Evolutionary conservation across 768 basidiomycete species (phyloP).

Genomic region (Trametes meyenii): DNA sequence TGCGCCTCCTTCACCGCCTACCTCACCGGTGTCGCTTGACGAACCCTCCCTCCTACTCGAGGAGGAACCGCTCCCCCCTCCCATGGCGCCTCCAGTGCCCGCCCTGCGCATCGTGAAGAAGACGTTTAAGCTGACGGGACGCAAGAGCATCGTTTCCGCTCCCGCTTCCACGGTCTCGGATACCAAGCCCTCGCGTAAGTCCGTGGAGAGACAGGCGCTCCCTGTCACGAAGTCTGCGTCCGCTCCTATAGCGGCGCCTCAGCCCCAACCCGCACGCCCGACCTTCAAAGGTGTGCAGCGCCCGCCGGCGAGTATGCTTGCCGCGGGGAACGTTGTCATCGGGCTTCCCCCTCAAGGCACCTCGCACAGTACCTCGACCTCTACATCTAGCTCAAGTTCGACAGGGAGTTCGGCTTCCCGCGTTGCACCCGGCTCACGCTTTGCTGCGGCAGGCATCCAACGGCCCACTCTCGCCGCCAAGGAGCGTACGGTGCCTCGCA

Average conservation of each 20-base stretch:
- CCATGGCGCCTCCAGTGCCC: slow-evolving; percentile 26
- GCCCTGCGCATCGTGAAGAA: slow-evolving; percentile 36
- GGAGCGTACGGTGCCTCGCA: slow-evolving; percentile 2
- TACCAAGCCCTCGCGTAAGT: neutral
- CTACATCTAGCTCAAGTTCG: slow-evolving; percentile 13
- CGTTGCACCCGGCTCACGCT: neutral
- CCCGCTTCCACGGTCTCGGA: neutral
- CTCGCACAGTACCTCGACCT: slow-evolving; percentile 1
- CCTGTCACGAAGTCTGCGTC: neutral
- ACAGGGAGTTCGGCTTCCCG: neutral
- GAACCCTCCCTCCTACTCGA: slow-evolving; percentile 19
- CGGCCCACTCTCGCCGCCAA: slow-evolving; percentile 19
- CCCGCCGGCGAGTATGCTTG: slow-evolving; percentile 29
- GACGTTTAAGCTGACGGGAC: slow-evolving; percentile 30
- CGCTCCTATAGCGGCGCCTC: neutral
- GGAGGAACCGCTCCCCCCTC: slow-evolving; percentile 7
- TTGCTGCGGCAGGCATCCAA: slow-evolving; percentile 21
- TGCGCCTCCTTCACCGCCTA: slow-evolving; percentile 16
- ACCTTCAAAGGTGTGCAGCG: slow-evolving; percentile 33
- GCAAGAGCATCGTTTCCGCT: slow-evolving; percentile 1
- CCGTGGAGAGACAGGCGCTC: neutral
- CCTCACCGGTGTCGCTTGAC: slow-evolving; percentile 12
- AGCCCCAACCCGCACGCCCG: slow-evolving; percentile 16
- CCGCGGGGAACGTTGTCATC: slow-evolving; percentile 13
- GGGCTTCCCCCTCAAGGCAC: slow-evolving; percentile 10